Conservation (phyloP, 257 asterid species). For the Penstemon barbatus region DNA sequence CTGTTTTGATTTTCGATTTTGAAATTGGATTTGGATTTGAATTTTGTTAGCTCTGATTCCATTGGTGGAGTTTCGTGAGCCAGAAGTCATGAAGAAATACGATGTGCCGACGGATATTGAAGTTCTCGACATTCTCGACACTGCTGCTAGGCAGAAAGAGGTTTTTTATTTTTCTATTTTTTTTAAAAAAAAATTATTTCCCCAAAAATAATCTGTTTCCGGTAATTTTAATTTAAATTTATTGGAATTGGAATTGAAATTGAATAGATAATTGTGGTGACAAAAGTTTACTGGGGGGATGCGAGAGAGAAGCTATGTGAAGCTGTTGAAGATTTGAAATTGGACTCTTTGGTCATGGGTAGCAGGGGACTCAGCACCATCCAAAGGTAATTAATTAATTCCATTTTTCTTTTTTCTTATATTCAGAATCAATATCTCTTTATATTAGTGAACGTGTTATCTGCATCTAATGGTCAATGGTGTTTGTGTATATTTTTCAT, state of each 20-base stretch:
- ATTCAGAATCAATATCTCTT: no score
- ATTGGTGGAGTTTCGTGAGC: conserved; percentile 72
- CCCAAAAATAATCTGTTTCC: no score
- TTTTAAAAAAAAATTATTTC: neutral
- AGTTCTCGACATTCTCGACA: conserved; percentile 80
- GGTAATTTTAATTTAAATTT: neutral
- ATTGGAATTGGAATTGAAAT: neutral
- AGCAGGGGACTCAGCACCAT: conserved; percentile 79
- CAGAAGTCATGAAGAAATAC: conserved; percentile 69
- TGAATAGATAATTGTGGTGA: conserved; percentile 62
- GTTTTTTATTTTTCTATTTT: conserved; percentile 29
- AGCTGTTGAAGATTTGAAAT: conserved; percentile 61
- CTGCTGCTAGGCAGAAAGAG: conserved; percentile 86
- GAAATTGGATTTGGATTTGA: neutral
- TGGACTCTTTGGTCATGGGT: conserved; percentile 80
- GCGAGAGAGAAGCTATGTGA: conserved; percentile 82
- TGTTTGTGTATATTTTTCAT: no score
- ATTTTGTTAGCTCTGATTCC: conserved; percentile 70
- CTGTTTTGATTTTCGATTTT: neutral
- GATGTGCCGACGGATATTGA: conserved; percentile 60
- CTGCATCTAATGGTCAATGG: no score
- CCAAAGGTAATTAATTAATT: conserved; percentile 41
- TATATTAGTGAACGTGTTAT: no score
- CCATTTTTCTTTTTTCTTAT: neutral
- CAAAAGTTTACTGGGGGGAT: conserved; percentile 83